Evolutionary conservation across 1,284 basidiomycete species (phyloP).

Genomic region (Boletellus sp.): DNA sequence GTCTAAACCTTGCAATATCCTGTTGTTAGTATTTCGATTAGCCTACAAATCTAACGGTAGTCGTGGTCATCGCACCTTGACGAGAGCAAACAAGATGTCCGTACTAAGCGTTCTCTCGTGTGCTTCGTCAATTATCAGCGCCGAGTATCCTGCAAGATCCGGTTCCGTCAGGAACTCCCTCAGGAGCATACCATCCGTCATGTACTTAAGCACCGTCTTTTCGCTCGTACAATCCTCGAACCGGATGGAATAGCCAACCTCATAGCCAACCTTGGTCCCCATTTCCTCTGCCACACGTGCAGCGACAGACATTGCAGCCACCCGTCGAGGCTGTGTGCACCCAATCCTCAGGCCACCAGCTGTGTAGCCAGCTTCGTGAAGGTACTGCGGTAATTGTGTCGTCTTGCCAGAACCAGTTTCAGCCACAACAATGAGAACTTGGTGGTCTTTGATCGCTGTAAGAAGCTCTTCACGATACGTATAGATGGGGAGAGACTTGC

Average conservation of each 20-base stretch:
- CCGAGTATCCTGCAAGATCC: conserved; percentile 88
- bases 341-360: conserved; percentile 87
- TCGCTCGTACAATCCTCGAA: conserved; percentile 99
- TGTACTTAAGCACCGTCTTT: conserved; percentile 96
- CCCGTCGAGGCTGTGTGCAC: conserved; percentile 97
- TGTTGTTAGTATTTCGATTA: conserved; percentile 31
- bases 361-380: conserved; percentile 96
- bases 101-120: conserved; percentile 95
- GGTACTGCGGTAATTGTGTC: conserved; percentile 96
- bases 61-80: conserved; percentile 71
- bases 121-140: conserved; percentile 94
- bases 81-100: conserved; percentile 93
- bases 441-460: conserved; percentile 85
- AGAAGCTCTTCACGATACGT: conserved; percentile 84
- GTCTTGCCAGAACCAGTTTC: conserved; percentile 98
- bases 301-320: conserved; percentile 99
- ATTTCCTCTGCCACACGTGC: conserved; percentile 99
- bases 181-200: conserved; percentile 98
- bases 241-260: conserved; percentile 98
- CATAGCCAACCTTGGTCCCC: conserved; percentile 93
- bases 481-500: conserved; percentile 90
- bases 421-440: conserved; percentile 89
- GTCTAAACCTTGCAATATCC: conserved; percentile 97
- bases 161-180: conserved; percentile 96
- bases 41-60: conserved; percentile 11